These are phyloP conservation scores for Hanseniaspora pseudoguilliermondii DNA, from an alignment of 805 yeast genomes.

Conservation along the genomic window DNA sequence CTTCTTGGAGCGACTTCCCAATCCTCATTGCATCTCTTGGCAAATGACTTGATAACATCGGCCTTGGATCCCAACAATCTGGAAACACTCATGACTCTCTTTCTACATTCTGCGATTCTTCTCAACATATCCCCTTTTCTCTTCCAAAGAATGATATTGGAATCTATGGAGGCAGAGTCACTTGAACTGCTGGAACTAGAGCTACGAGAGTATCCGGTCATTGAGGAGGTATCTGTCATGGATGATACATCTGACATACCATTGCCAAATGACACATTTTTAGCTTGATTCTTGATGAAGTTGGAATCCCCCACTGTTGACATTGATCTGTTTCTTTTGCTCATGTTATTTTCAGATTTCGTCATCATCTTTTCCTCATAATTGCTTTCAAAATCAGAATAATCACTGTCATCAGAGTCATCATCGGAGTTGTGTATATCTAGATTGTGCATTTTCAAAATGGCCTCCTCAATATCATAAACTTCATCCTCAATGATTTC, in stretches of 20 bases:
- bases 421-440: slow-evolving; percentile 28
- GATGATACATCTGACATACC: slow-evolving; percentile 14
- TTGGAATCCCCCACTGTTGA: slow-evolving; percentile 1
- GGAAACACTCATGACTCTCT: slow-evolving; percentile 80
- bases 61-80: slow-evolving; percentile 84
- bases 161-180: slow-evolving; percentile 26
- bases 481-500: slow-evolving; percentile 91
- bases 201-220: slow-evolving; percentile 16
- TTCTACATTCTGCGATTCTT: slow-evolving; percentile 89
- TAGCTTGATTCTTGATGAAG: neutral
- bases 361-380: slow-evolving; percentile 9
- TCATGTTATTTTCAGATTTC: slow-evolving; percentile 14
- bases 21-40: slow-evolving; percentile 77
- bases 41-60: slow-evolving; percentile 92
- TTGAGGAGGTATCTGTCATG: slow-evolving; percentile 16
- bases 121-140: slow-evolving; percentile 89
- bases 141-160: slow-evolving; percentile 58
- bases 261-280: slow-evolving; percentile 2
- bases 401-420: slow-evolving; percentile 19
- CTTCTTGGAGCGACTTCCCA: slow-evolving; percentile 68
- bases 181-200: slow-evolving; percentile 18
- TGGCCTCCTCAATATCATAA: slow-evolving; percentile 85
- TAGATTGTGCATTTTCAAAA: slow-evolving; percentile 72
- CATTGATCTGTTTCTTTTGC: slow-evolving; percentile 17
- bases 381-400: slow-evolving; percentile 7